A percentile compares a stretch with the other conserved stretches of the same genome.
These are phyloP conservation scores for Linum usitatissimum DNA, from an alignment of 345 rosid genomes.

Conservation along the genomic window DNA sequence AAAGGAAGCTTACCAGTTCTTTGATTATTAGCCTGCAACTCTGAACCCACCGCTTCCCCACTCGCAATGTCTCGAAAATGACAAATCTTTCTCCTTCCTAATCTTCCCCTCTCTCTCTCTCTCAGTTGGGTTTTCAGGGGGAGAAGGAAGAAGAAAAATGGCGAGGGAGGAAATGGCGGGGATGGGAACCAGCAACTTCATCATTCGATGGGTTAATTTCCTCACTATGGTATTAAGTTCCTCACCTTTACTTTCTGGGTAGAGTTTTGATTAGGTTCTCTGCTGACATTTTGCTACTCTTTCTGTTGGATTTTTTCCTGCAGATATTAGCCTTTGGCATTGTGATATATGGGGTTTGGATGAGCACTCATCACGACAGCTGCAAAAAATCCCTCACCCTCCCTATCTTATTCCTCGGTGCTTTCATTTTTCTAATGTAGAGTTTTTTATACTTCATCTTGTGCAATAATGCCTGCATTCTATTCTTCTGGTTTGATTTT, in stretches of 20 bases:
- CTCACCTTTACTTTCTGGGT: background rate
- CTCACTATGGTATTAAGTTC: constrained; percentile 54
- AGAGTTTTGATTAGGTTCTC: background rate
- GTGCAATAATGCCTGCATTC: background rate
- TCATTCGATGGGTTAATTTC: constrained; percentile 89
- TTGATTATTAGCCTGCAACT: too few relatives aligned
- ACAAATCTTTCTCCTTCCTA: background rate
- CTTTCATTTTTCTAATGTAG: constrained; percentile 61
- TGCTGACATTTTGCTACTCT: background rate
- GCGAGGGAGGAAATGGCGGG: constrained; percentile 35
- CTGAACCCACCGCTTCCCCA: too few relatives aligned
- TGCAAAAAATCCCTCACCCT: constrained; percentile 77
- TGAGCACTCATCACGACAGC: constrained; percentile 82
- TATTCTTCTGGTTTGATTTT: background rate
- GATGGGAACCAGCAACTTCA: constrained; percentile 70
- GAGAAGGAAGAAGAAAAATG: constrained; percentile 10
- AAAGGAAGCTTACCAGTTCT: too few relatives aligned
- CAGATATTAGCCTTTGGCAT: constrained; percentile 73
- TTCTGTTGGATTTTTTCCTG: constrained; percentile 1
- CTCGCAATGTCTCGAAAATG: background rate
- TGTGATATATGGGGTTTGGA: constrained; percentile 79
- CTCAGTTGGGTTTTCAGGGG: background rate
- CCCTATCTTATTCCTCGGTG: constrained; percentile 80
- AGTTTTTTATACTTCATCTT: constrained; percentile 14
- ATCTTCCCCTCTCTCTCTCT: background rate